These are phyloP conservation scores for Cavenderia fasciculata DNA, from an alignment of 78 protist genomes.

Conservation along the genomic window DNA sequence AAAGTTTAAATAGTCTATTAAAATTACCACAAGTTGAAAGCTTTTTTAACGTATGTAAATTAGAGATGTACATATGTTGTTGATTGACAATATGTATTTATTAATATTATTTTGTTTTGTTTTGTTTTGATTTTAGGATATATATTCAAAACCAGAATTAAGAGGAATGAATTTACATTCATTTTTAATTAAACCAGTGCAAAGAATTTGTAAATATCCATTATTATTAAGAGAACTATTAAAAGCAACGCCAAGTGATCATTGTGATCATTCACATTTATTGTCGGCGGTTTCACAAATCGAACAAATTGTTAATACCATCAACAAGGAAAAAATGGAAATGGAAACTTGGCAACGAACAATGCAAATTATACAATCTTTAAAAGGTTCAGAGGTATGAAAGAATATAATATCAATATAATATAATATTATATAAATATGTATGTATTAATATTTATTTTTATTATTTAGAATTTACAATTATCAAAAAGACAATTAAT, in stretches of 20 bases:
- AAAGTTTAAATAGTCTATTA: conserved; percentile 18
- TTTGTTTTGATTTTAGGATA: neutral
- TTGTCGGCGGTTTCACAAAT: conserved; percentile 57
- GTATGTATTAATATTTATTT: neutral
- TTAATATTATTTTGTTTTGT: neutral
- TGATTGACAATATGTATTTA: neutral
- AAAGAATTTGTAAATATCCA: conserved; percentile 71
- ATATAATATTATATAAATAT: neutral
- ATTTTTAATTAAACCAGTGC: conserved; percentile 70
- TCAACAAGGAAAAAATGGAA: conserved; percentile 55
- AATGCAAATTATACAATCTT: conserved; percentile 65
- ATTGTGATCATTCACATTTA: conserved; percentile 41
- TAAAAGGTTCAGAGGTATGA: conserved; percentile 70
- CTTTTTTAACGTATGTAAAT: conserved; percentile 11
- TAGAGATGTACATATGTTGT: neutral
- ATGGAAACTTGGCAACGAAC: conserved; percentile 76
- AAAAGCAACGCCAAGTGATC: conserved; percentile 66
- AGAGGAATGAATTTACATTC: conserved; percentile 68
- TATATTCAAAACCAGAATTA: conserved; percentile 9
- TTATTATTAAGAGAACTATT: conserved; percentile 54
- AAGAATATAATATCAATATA: neutral
- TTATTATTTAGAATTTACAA: conserved; percentile 19
- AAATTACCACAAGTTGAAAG: conserved; percentile 30
- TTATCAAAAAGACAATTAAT: conserved; percentile 56
- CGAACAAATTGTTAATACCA: conserved; percentile 48